These are phyloP conservation scores for Schizochytrium sp. DNA, from an alignment of 108 stramenopile species.

Conservation along the genomic window DNA sequence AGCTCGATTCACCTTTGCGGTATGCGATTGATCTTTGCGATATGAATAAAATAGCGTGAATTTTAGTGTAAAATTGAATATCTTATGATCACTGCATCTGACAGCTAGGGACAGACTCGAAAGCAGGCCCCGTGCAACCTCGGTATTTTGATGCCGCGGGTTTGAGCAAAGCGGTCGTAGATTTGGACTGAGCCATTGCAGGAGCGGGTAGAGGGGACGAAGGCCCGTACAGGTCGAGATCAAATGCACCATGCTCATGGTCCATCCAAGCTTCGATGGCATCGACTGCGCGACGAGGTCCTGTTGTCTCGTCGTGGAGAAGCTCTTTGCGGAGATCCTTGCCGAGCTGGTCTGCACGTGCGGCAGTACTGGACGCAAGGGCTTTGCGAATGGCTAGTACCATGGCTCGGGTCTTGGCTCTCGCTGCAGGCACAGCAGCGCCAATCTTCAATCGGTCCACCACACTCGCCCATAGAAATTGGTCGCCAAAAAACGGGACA, in stretches of 20 bases:
- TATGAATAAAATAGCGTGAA: too few relatives aligned
- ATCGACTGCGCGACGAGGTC: neutral
- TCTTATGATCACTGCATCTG: too few relatives aligned
- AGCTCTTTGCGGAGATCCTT: neutral
- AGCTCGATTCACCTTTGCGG: too few relatives aligned
- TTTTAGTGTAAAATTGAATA: too few relatives aligned
- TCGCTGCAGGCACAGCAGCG: neutral
- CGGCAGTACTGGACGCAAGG: neutral
- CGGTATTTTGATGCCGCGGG: too few relatives aligned
- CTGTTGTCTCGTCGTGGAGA: neutral
- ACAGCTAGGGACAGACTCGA: too few relatives aligned
- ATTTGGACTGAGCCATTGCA: too few relatives aligned
- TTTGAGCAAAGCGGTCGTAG: too few relatives aligned
- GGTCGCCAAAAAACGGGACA: slow-evolving; percentile 4
- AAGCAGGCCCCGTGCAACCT: too few relatives aligned
- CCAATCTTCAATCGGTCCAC: neutral
- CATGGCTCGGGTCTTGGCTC: neutral
- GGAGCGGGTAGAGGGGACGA: too few relatives aligned
- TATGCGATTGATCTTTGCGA: too few relatives aligned
- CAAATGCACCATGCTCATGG: neutral
- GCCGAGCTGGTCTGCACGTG: neutral
- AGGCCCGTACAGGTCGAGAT: neutral
- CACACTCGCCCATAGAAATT: neutral
- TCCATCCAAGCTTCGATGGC: neutral
- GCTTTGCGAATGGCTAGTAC: neutral